Base-by-base conservation (phyloP, 2,329 filamentous ascomycete genomes). In the Xylaria sp. region DNA sequence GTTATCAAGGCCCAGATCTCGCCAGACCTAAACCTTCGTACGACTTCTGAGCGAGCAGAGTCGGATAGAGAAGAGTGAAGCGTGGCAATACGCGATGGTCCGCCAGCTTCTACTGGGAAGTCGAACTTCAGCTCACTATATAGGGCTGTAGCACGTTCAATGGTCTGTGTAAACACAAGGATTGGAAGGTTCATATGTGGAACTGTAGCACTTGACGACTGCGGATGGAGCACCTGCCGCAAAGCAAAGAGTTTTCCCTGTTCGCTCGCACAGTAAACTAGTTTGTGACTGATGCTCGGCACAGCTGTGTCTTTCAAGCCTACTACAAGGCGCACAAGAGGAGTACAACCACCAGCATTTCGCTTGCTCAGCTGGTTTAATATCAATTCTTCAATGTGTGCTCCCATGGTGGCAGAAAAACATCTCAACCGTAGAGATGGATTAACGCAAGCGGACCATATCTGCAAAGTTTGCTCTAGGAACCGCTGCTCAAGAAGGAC, bases 391-490 rank as follows among this genome's bases (percentile, higher is more conserved):
- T 99, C 96, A 48, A 98, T 92, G 73, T 91, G 96, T 18, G 95
- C 97, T 3, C 93, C 93, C 90, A 99, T 97, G 0, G 96, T 99
- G 15, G 96, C 96, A 15, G 96, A 98, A 94, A 95, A 99, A 68
- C 97, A 90, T 10, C 92, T 93, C 3, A 93, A 85, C 28, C 90
- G 87, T 9, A 98, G 83, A n/a, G 85, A 81, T 3, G 88, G 84
- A 72, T 90, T 90, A 2, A 84, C 89, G 78, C 95, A 95, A 3
- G 92, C 88, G 48, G 88, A 87, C 94, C 94, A 97, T 70, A 98
- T 90, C 4, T 87, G 86, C 43, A 97, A 83, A 0, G 94, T 97
- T 79, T 97, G 94, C 25, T 96, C 91, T 65, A 92, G 88, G 83
- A 99, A 99, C 5, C 92, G 90, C 75, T 98, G 94, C 23, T 72